These are phyloP conservation scores for Dysphania ambrosioides DNA, from an alignment of 148 eudicot species.

Conservation along the genomic window DNA sequence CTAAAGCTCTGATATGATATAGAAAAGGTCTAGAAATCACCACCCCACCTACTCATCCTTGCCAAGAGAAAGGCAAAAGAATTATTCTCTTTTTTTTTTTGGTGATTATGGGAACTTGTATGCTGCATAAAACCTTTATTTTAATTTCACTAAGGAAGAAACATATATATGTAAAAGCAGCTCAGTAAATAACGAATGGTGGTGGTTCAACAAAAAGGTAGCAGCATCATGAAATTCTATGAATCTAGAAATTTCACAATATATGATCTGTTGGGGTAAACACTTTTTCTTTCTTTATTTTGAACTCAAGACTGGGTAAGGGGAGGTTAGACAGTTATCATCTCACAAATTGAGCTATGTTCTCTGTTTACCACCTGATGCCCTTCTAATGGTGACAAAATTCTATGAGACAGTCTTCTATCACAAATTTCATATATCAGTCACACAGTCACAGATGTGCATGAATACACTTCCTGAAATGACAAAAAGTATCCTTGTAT, in stretches of 20 bases:
- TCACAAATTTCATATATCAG: background rate
- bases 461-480: background rate
- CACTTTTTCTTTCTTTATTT: background rate
- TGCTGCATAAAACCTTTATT: background rate
- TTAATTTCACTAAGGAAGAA: background rate
- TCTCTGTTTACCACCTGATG: background rate
- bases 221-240: background rate
- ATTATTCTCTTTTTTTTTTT: background rate
- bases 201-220: background rate
- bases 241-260: background rate
- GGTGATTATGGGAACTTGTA: background rate
- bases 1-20: too few relatives aligned
- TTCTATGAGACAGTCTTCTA: background rate
- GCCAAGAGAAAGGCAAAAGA: too few relatives aligned
- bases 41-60: too few relatives aligned
- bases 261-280: background rate
- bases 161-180: background rate
- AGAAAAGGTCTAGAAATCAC: too few relatives aligned
- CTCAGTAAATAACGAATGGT: background rate
- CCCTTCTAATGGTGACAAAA: background rate
- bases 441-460: background rate
- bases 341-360: background rate
- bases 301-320: background rate
- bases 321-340: background rate
- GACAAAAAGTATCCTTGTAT: background rate